Base-by-base conservation (phyloP, 352 stramenopile genomes). In the Phytophthora brassicae region DNA sequence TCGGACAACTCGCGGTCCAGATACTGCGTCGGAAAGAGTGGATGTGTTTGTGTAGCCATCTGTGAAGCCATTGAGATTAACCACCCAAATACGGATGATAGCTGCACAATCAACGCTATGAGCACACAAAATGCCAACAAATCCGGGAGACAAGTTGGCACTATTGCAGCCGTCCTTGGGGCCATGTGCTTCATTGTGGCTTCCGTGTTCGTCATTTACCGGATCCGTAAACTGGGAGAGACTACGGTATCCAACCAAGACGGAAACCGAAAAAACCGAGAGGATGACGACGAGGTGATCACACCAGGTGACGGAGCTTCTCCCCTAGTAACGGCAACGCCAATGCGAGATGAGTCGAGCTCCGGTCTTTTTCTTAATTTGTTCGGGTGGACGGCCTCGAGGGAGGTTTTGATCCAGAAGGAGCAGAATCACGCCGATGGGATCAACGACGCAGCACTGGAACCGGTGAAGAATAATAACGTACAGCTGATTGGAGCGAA, bases 331-430 rank as follows among this genome's bases (percentile, higher is more conserved):
- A 69, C 55, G 11, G 67, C 70, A n/a, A 67, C 66, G 13, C 59
- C 70, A 0, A 53, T 73, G 41, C 36, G 64, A 50, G 52, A 48
- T 16, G 68, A 60, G n/a, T 73, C 66, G 12, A 64, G 68, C 0
- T 70, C 59, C 2, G 60, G 65, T 43, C 53, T 71, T 19, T 38
- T 76, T 19, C 62, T 89, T n/a, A 78, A 84, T 36, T 54, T 88
- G n/a, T 77, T 83, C 22, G 77, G 76, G 14, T 89, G 79, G 79
- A 74, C 77, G 28, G 75, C 77, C 1, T 68, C 81, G 46, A 67
- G 79, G 14, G 68, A 84, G 28, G 73, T 81, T 41, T 50, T 87
- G 55, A 73, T 84, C 49, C 65, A 73, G 28, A 78, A 79, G 26
- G 79, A 88, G 44, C 79, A 88, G 52, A 49, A 79, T 33, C 66